Conservation (phyloP, 2,329 filamentous ascomycete species). For the Claviceps citrina region DNA sequence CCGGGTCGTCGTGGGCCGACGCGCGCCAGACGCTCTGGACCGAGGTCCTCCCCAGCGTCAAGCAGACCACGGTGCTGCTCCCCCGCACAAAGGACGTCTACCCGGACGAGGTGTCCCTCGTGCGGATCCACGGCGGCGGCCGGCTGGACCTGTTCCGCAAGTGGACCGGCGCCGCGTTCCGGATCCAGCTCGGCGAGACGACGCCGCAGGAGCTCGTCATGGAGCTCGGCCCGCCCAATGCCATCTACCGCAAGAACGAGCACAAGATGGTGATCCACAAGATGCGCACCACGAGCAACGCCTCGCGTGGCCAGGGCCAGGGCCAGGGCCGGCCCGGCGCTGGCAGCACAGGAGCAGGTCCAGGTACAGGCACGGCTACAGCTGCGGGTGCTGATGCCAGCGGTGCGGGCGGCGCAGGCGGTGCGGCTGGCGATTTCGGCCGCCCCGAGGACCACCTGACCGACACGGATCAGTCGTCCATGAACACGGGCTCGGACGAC, state of each 20-base stretch:
- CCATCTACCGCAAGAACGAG: slow-evolving; percentile 84
- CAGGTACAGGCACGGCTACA: slow-evolving; percentile 22
- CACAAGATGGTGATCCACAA: slow-evolving; percentile 77
- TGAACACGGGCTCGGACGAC: slow-evolving; percentile 56
- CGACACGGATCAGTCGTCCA: slow-evolving; percentile 63
- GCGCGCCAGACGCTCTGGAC: slow-evolving; percentile 64
- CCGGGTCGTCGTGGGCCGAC: slow-evolving; percentile 79
- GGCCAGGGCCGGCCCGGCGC: no score
- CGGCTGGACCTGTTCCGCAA: slow-evolving; percentile 63
- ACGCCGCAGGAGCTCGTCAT: slow-evolving; percentile 83
- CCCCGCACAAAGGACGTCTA: slow-evolving; percentile 61
- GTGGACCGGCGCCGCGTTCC: slow-evolving; percentile 48
- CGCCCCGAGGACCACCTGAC: slow-evolving; percentile 43
- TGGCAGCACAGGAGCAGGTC: no score
- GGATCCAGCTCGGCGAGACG: slow-evolving; percentile 67
- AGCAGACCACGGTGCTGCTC: slow-evolving; percentile 51
- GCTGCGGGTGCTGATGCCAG: no score
- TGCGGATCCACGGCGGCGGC: slow-evolving; percentile 64
- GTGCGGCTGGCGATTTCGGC: slow-evolving; percentile 27
- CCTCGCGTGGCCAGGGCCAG: slow-evolving; percentile 23
- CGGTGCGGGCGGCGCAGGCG: no score
- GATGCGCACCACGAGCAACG: slow-evolving; percentile 37
- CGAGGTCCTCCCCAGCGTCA: slow-evolving; percentile 55
- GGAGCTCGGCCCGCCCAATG: slow-evolving; percentile 83
- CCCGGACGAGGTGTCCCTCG: slow-evolving; percentile 77